Conservation (phyloP, 495 filamentous ascomycete species). For the Choiromyces venosus region DNA sequence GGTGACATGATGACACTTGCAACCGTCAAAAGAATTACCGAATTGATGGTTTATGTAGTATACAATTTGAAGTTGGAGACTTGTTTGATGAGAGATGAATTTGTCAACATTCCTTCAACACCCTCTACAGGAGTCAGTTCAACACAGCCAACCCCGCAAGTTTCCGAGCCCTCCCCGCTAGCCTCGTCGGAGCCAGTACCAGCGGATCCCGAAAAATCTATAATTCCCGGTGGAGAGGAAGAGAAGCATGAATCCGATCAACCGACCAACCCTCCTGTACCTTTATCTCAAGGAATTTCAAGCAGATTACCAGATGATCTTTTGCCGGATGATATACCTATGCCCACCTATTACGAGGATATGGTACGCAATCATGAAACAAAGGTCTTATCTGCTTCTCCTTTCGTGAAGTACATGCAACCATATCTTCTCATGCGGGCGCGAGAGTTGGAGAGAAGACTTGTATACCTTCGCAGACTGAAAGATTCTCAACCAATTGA, state of each 20-base stretch:
- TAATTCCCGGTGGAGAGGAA: constrained; percentile 4
- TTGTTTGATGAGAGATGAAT: constrained; percentile 91
- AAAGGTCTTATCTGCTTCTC: constrained; percentile 89
- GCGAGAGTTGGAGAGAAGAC: constrained; percentile 77
- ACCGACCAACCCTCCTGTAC: constrained; percentile 41
- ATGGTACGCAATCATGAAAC: constrained; percentile 89
- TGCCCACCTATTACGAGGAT: constrained; percentile 87
- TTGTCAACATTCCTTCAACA: constrained; percentile 73
- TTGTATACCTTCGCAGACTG: constrained; percentile 72
- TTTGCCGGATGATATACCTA: constrained; percentile 79
- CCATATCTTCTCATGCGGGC: constrained; percentile 89
- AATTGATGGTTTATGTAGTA: constrained; percentile 98
- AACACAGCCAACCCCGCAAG: constrained; percentile 8
- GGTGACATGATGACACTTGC: constrained; percentile 62
- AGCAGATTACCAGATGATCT: constrained; percentile 48
- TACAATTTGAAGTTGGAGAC: constrained; percentile 97
- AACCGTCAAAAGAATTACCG: constrained; percentile 86
- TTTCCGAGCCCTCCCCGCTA: constrained; percentile 2
- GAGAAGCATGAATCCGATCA: constrained; percentile 6
- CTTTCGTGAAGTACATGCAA: constrained; percentile 89
- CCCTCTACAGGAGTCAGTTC: constrained; percentile 38
- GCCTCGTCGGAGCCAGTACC: neutral
- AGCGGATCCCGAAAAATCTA: constrained; percentile 11
- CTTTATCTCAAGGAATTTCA: constrained; percentile 34
- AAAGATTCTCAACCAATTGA: constrained; percentile 68